Conservation (phyloP, 2,329 filamentous ascomycete species). For the Magnaporthiopsis poae region DNA sequence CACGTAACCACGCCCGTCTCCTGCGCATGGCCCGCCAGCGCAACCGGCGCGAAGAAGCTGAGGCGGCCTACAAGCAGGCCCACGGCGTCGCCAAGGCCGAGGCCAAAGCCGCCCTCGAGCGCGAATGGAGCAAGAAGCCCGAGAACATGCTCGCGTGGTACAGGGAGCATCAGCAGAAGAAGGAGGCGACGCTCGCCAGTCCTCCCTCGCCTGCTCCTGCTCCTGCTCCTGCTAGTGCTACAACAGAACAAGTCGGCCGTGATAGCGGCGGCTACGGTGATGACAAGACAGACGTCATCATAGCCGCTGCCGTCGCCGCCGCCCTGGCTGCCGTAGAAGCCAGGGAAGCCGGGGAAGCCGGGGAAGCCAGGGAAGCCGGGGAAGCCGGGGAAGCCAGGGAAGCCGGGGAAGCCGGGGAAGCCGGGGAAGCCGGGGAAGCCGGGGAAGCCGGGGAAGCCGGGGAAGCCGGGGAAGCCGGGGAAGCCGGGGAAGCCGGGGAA, state of each 20-base stretch:
- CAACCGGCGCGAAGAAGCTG: background rate
- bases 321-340: background rate
- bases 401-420: background rate
- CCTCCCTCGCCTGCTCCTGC: background rate
- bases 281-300: background rate
- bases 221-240: background rate
- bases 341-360: background rate
- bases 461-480: background rate
- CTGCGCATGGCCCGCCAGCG: slow-evolving; percentile 2
- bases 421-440: background rate
- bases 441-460: background rate
- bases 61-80: background rate
- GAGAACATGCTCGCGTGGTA: slow-evolving; percentile 1
- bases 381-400: background rate
- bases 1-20: background rate
- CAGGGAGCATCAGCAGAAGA: background rate
- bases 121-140: background rate
- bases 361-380: background rate
- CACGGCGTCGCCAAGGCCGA: slow-evolving; percentile 2
- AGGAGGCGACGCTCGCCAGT: background rate
- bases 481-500: background rate
- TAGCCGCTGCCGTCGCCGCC: background rate
- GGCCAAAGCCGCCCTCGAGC: background rate
- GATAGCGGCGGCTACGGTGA: background rate
- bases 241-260: background rate